phyloP scores from a whole-genome alignment of 768 basidiomycete species.

The Leccinum rimulosum region DNA sequence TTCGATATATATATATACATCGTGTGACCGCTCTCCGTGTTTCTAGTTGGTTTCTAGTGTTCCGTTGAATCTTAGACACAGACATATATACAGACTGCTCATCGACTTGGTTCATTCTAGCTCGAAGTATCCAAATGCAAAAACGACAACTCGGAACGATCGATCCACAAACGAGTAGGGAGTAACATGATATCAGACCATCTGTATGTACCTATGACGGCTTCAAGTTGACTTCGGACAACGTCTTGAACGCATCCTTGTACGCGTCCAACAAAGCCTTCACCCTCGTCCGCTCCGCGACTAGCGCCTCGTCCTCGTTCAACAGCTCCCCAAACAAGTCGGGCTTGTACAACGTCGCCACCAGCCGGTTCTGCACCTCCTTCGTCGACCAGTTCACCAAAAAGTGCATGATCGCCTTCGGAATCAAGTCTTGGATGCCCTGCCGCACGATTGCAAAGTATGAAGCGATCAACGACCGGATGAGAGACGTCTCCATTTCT shows the following conservation, averaged over 20 bases:
- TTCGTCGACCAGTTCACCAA: slow-evolving; percentile 96
- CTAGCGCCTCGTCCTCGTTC: slow-evolving; percentile 93
- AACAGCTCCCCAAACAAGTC: slow-evolving; percentile 87
- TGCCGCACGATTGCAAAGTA: slow-evolving; percentile 97
- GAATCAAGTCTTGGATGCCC: slow-evolving; percentile 94
- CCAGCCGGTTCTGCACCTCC: slow-evolving; percentile 93
- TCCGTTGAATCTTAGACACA: slow-evolving; percentile 5
- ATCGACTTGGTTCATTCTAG: neutral
- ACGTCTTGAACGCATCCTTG: slow-evolving; percentile 86
- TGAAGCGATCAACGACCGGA: slow-evolving; percentile 90
- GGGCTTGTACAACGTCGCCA: slow-evolving; percentile 93
- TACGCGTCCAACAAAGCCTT: slow-evolving; percentile 96
- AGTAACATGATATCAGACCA: neutral
- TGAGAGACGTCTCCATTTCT: slow-evolving; percentile 95
- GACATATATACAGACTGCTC: neutral
- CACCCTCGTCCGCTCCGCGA: slow-evolving; percentile 89
- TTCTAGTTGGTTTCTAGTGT: slow-evolving; percentile 1
- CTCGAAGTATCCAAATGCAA: neutral
- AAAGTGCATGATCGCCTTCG: slow-evolving; percentile 98
- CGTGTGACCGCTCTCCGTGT: neutral
- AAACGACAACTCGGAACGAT: neutral
- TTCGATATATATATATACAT: slow-evolving; percentile 12
- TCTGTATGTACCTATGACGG: slow-evolving; percentile 36
- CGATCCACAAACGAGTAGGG: neutral
- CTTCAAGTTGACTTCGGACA: slow-evolving; percentile 80